phyloP scores from a whole-genome alignment of 2,329 filamentous ascomycete species.

The Cladosporium sp. region DNA sequence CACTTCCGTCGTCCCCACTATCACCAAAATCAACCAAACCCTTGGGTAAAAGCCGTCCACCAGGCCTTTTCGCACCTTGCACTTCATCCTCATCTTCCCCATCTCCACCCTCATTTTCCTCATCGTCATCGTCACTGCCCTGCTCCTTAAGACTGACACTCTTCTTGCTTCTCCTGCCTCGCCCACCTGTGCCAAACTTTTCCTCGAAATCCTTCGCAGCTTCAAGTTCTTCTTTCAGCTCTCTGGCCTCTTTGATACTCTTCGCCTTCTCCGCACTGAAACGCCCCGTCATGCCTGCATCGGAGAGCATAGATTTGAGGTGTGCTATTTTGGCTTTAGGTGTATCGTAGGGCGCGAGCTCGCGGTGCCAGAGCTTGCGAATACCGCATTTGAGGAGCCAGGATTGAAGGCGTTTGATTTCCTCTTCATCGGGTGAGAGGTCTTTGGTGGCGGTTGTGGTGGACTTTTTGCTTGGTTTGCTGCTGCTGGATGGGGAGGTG shows the following conservation, averaged over 20 bases:
- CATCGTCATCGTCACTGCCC: background rate
- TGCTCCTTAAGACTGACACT: slow-evolving; percentile 13
- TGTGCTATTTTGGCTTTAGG: slow-evolving; percentile 76
- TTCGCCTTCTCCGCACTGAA: slow-evolving; percentile 80
- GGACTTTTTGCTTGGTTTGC: slow-evolving; percentile 35
- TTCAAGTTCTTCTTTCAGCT: slow-evolving; percentile 79
- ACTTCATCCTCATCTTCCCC: slow-evolving; percentile 15
- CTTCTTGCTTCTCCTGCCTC: slow-evolving; percentile 11
- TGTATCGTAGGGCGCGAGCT: slow-evolving; percentile 73
- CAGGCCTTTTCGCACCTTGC: slow-evolving; percentile 17
- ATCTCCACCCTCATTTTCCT: slow-evolving; percentile 1
- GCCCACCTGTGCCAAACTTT: slow-evolving; percentile 61
- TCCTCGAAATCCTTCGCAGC: slow-evolving; percentile 77
- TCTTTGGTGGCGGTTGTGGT: slow-evolving; percentile 24
- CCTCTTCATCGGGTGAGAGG: slow-evolving; percentile 62
- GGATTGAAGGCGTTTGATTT: slow-evolving; percentile 83
- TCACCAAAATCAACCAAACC: slow-evolving; percentile 35
- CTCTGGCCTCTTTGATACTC: slow-evolving; percentile 81
- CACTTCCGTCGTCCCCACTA: slow-evolving; percentile 30
- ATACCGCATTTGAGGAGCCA: slow-evolving; percentile 88
- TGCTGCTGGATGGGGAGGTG: slow-evolving; percentile 33
- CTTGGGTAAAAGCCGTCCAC: slow-evolving; percentile 24
- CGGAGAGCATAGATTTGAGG: slow-evolving; percentile 71
- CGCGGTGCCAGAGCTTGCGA: slow-evolving; percentile 83
- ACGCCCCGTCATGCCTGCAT: slow-evolving; percentile 82